phyloP scores from a whole-genome alignment of 176 grass and related monocot species.

The Themeda triandra region DNA sequence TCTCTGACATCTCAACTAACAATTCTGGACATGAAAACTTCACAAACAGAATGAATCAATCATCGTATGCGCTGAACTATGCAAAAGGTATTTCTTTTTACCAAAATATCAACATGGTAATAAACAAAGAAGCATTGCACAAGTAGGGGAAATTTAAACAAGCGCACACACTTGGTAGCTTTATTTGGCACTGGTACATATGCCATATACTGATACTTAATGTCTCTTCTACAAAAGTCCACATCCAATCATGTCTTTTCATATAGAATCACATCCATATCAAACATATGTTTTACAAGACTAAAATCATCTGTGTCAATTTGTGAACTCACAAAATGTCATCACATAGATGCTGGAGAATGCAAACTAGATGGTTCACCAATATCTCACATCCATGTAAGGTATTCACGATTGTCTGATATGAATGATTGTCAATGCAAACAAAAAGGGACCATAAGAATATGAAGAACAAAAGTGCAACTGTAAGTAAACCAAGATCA shows the following conservation, averaged over 20 bases:
- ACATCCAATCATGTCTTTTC: neutral
- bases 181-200: neutral
- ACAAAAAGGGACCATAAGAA: neutral
- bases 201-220: neutral
- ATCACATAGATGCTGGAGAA: neutral
- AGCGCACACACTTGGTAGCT: neutral
- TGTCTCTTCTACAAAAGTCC: neutral
- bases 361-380: neutral
- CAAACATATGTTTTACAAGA: neutral
- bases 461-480: neutral
- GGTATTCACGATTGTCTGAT: too few species aligned
- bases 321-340: too few species aligned
- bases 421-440: neutral
- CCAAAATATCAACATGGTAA: too few species aligned
- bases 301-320: neutral
- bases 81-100: neutral
- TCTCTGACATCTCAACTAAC: slow-evolving; percentile 10
- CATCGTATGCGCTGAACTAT: neutral
- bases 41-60: neutral
- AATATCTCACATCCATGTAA: too few species aligned
- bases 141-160: neutral
- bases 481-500: neutral
- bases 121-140: too few species aligned
- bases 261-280: neutral
- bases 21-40: neutral